A percentile compares a stretch with the other conserved stretches of the same genome.
These are phyloP conservation scores for Penicillium sp. DNA, from an alignment of 2,329 filamentous ascomycete species.

Conservation along the genomic window DNA sequence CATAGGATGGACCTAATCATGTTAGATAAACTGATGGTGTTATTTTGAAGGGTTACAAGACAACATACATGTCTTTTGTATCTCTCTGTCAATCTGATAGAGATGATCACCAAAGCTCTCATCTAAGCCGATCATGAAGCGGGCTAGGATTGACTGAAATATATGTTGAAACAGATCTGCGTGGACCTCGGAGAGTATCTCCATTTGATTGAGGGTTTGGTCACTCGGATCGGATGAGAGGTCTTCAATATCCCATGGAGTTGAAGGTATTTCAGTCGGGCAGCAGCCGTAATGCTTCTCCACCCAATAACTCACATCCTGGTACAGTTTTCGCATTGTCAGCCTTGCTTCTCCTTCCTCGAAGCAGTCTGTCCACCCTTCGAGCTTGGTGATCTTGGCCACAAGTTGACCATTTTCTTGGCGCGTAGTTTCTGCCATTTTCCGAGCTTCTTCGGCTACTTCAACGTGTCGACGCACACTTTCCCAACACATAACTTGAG, in stretches of 20 bases:
- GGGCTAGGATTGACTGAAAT: neutral
- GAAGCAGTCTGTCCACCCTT: constrained; percentile 4
- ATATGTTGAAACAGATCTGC: constrained; percentile 1
- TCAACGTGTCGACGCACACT: constrained; percentile 4
- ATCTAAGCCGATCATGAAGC: constrained; percentile 3
- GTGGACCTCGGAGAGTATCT: neutral
- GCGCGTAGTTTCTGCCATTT: neutral
- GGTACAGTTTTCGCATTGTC: constrained; percentile 11
- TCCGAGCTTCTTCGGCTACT: neutral
- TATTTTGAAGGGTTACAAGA: neutral
- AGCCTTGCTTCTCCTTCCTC: constrained; percentile 11
- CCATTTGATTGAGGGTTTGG: neutral
- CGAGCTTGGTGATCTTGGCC: constrained; percentile 3
- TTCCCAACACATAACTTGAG: neutral
- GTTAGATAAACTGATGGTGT: neutral
- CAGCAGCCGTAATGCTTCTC: constrained; percentile 4
- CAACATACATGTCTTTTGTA: constrained; percentile 10
- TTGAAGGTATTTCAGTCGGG: neutral
- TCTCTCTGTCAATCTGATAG: constrained; percentile 1
- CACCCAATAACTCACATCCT: constrained; percentile 13
- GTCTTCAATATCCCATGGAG: neutral
- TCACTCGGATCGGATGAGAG: neutral
- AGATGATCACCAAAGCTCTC: neutral
- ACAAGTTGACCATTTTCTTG: constrained; percentile 2
- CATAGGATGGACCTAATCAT: constrained; percentile 7